These are phyloP conservation scores for Suhomyces bribrorum DNA, from an alignment of 1,139 yeast species.

Conservation along the genomic window DNA sequence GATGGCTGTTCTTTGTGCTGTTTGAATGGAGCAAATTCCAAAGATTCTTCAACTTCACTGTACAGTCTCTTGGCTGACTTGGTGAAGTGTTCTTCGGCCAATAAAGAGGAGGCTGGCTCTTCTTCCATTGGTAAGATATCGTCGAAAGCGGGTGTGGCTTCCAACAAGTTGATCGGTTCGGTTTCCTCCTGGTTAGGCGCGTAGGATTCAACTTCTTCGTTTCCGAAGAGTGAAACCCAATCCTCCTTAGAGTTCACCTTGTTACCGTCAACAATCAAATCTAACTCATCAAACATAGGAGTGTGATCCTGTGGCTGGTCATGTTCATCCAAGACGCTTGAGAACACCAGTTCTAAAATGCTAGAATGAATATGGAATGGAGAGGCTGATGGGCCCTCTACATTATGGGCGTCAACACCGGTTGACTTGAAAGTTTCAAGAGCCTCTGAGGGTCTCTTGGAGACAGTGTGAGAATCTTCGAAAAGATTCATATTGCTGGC, in stretches of 20 bases:
- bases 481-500: constrained; percentile 13
- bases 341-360: constrained; percentile 63
- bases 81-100: constrained; percentile 11
- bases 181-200: constrained; percentile 8
- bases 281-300: constrained; percentile 67
- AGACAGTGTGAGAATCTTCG: constrained; percentile 9
- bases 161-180: constrained; percentile 2
- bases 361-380: constrained; percentile 59
- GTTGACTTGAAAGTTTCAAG: constrained; percentile 18
- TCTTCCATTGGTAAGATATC: not conserved
- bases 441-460: constrained; percentile 19
- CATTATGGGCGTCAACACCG: constrained; percentile 13
- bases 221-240: constrained; percentile 67
- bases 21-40: constrained; percentile 21
- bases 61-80: constrained; percentile 26
- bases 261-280: constrained; percentile 47
- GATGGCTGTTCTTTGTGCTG: constrained; percentile 12
- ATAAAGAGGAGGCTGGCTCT: constrained; percentile 2
- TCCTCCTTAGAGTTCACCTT: constrained; percentile 50
- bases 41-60: constrained; percentile 32
- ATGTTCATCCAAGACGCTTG: constrained; percentile 44
- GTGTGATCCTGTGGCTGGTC: constrained; percentile 47
- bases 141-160: not conserved
- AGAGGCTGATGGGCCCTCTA: constrained; percentile 21
- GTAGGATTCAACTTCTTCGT: constrained; percentile 29